Base-by-base conservation (phyloP, 2,329 filamentous ascomycete genomes). In the Aurifilum marmelostoma region DNA sequence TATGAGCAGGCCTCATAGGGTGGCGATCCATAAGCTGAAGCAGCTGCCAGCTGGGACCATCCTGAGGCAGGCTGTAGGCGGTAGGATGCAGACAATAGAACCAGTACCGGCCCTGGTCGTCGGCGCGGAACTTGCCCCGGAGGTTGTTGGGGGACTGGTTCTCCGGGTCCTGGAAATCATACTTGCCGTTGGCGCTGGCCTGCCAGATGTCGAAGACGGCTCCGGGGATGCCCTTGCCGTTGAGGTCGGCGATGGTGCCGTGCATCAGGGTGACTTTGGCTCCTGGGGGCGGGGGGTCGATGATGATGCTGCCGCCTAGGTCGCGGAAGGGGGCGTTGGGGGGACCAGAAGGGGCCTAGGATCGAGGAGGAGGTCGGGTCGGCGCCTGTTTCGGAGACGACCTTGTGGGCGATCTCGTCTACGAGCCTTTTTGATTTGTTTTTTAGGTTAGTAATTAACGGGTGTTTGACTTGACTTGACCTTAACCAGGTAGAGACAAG, bases 261-360 rank as follows among this genome's bases (percentile, higher is more conserved):
- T 88, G 83, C 83, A 90, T 86, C 73, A 82, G 86, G 1, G 82
- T 83, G 67, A 85, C 79, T 70, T 88, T 50, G 4, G 62, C 75
- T 47, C 75, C 75, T 3, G 16, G 7, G 12, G 58, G 39, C 12
- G 81, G 82, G 75, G 74, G 80, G 43, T 74, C 73, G 3, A 85
- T 81, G 52, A 91, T 88, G 69, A 81, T 85, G 47, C 82, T 82
- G 60, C 34, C 65, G 43, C 88, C 89, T 74, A 89, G 88, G 47
- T 83, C 75, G 62, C 85, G 82, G 66, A 81, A 80, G 2, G 89
- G 88, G 0, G 89, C 85, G 71, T 91, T 83, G 65, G 85, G n/a
- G 81, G 21, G 88, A 83, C 83, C 87, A 91, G 79, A 92, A 92
- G 2, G 89, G 89, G 1, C 89, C 89, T 1, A 92, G 83, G 69